Base-by-base conservation (phyloP, 2,329 filamentous ascomycete genomes). In the Fusarium gaditjirri region DNA sequence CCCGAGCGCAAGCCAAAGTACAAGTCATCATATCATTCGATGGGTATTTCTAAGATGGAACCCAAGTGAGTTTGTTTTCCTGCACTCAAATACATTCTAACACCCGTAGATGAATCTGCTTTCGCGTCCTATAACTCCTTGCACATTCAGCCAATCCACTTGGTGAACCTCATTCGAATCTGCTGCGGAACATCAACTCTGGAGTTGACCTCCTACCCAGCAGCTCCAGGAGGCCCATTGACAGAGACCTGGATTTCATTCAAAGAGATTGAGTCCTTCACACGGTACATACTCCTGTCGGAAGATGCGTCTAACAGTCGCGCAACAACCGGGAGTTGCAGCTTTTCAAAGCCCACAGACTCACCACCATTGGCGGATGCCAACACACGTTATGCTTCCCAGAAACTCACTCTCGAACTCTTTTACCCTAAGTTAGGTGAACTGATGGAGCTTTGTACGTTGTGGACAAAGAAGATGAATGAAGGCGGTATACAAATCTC, bases 31-130 rank as follows among this genome's bases (percentile, higher is more conserved):
- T 75, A 87, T 96, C 39, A 88, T 96, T 61, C 87, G 90, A 75
- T 99, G 96, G 96, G 80, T 96, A 3, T 91, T 94, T 75, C 88
- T 90, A 38, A 91, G 88, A 76, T 99, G 95, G 94, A 91, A 90
- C 72, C 92, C 94, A 72, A 91, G 93, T 95, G 84, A 79, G 88
- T 74, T 36, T 17, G 12, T 19, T 36, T 10, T 41, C 11, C 16
- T 21, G 29, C 29, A 27, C 17, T 25, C 13, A 29, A 19, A 19
- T 43, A 14, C 8, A 14, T 27, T 13, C 47, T 73, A 29, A 75
- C 52, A 29, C n/a, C 11, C n/a, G 70, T 38, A 92, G 90, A 86
- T 42, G 94, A 97, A 76, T 84, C 88, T 61, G 83, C 86, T 8
- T 93, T 92, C 80, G 88, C 90, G n/a, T 87, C 89, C 9, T 87